phyloP scores from a whole-genome alignment of 495 filamentous ascomycete species.

The Tuber melanosporum region DNA sequence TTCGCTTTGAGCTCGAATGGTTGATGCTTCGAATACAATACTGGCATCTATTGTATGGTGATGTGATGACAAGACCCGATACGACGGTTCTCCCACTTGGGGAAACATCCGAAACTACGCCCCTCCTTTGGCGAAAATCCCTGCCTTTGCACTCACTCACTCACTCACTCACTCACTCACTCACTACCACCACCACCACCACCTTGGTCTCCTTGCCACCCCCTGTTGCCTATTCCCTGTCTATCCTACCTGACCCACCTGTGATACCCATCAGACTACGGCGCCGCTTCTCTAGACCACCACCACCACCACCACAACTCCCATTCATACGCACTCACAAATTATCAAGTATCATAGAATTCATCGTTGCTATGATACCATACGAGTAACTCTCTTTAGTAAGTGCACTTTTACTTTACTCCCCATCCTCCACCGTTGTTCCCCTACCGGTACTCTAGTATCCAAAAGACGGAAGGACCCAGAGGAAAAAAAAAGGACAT shows the following conservation, averaged over 20 bases:
- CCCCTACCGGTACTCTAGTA: neutral
- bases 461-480: conserved; percentile 16
- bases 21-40: neutral
- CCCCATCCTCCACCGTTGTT: neutral
- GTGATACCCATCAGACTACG: neutral
- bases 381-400: neutral
- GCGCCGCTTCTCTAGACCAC: neutral
- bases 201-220: conserved; percentile 9
- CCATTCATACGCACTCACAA: conserved; percentile 20
- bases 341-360: conserved; percentile 6
- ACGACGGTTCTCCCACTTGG: conserved; percentile 19
- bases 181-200: neutral
- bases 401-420: neutral
- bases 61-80: conserved; percentile 14
- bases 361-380: neutral
- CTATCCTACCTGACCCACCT: neutral
- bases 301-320: neutral
- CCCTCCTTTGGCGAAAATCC: neutral
- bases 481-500: conserved; percentile 9
- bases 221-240: neutral
- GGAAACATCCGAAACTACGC: conserved; percentile 19
- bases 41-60: no score
- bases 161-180: conserved; percentile 12
- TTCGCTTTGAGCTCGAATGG: neutral
- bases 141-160: conserved; percentile 10